Base-by-base conservation (phyloP, 2,329 filamentous ascomycete genomes). In the Colletotrichum sp. region DNA sequence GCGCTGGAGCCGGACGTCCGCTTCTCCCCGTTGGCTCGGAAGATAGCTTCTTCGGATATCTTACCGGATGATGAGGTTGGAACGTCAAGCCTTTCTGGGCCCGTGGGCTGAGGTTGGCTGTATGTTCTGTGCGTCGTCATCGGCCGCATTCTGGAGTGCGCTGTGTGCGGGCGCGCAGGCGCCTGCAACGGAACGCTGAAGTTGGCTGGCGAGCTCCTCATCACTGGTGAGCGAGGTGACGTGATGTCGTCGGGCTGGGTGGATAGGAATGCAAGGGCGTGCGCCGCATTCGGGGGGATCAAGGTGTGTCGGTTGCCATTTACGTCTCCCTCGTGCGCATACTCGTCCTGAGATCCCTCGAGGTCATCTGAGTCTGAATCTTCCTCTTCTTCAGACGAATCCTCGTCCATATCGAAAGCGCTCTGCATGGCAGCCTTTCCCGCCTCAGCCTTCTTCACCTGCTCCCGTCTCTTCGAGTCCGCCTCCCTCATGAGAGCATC, bases 401-500 rank as follows among this genome's bases (percentile, higher is more conserved):
- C 86, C 19, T 87, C 87, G 39, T 90, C 88, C 32, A 87, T 81
- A 59, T 91, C 90, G 83, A 89, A 91, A 2, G 87, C 87, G 78
- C 89, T 91, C 68, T 85, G 86, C 71, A 87, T 80, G 6, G 85
- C 83, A 15, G 80, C 79, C 32, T 80, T 80, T 68, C 83, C 79
- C 27, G 80, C 78, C 12, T 76, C 68, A 32, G 80, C 80, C 27
- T 82, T 80, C 11, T 84, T 83, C 57, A 86, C 84, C 32, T 84
- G 84, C 65, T 85, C 84, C 78, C 84, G 85, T 72, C 86, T 84
- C 68, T 87, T 89, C 72, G 88, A 87, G 52, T 93, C 92, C 25
- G 86, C 86, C 78, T 93, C 90, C 27, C 88, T 86, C 92, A 94
- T 93, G 59, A 94, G 82, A 5, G 91, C 92, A 69, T 93, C 92